Evolutionary conservation across 495 filamentous ascomycete genomes (phyloP).

Genomic region (Talaromyces stipitatus): DNA sequence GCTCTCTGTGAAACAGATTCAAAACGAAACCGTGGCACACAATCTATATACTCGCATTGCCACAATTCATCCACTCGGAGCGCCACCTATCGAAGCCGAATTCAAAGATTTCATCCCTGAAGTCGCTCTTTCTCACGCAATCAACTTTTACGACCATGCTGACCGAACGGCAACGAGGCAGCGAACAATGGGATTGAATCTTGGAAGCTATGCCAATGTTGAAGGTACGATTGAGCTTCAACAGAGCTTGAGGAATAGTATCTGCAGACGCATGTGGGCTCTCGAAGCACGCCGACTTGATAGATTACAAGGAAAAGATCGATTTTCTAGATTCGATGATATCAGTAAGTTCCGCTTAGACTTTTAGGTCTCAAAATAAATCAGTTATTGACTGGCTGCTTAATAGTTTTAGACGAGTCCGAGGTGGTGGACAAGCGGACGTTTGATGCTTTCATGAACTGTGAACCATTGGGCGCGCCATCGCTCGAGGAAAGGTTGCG

Average conservation of each 20-base stretch:
- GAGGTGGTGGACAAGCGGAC: constrained; percentile 23
- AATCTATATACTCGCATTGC: constrained; percentile 50
- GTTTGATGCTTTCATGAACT: constrained; percentile 38
- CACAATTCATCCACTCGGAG: constrained; percentile 45
- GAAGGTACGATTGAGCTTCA: constrained; percentile 34
- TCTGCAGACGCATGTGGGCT: constrained; percentile 35
- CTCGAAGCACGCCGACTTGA: constrained; percentile 33
- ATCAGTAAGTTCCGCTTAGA: constrained; percentile 20
- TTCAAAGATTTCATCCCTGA: constrained; percentile 38
- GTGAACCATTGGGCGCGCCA: constrained; percentile 29
- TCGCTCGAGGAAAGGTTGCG: constrained; percentile 35
- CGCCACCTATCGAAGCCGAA: constrained; percentile 32
- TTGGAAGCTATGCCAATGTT: constrained; percentile 32
- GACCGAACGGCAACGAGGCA: constrained; percentile 25
- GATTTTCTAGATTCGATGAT: constrained; percentile 26
- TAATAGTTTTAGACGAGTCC: constrained; percentile 23
- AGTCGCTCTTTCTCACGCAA: constrained; percentile 29
- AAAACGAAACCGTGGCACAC: constrained; percentile 52
- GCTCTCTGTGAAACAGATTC: constrained; percentile 54
- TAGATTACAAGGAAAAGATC: constrained; percentile 32
- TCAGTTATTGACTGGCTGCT: not conserved
- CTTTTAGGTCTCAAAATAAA: not conserved
- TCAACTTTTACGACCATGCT: constrained; percentile 32
- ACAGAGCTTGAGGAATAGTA: constrained; percentile 27
- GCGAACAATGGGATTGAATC: constrained; percentile 26